A percentile compares a stretch with the other conserved stretches of the same genome.
Evolutionary conservation across 108 stramenopile species (phyloP).

Genomic region (Cyclotella cryptica): DNA sequence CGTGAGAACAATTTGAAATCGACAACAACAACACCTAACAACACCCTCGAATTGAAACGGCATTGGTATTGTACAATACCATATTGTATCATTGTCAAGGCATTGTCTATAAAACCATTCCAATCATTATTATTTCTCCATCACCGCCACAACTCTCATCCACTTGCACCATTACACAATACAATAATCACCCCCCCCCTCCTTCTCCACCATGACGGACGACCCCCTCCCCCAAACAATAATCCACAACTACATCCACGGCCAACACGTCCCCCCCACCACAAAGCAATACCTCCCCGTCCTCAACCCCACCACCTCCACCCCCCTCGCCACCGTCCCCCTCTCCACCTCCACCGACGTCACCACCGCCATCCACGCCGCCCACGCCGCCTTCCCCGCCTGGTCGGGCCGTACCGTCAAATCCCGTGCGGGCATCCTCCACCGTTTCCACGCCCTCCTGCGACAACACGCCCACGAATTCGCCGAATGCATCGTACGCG

Average conservation of each 20-base stretch:
- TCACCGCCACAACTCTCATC: too few species aligned
- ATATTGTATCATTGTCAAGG: too few species aligned
- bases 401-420: constrained; percentile 86
- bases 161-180: too few species aligned
- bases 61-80: too few species aligned
- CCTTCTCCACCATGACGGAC: too few species aligned
- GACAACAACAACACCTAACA: too few species aligned
- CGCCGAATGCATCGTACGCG: constrained; percentile 86
- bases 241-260: constrained; percentile 78
- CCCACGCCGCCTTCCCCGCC: constrained; percentile 75
- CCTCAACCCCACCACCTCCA: constrained; percentile 56
- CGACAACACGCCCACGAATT: constrained; percentile 81
- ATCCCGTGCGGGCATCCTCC: constrained; percentile 91
- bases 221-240: constrained; percentile 7
- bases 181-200: too few species aligned
- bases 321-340: constrained; percentile 67
- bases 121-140: too few species aligned
- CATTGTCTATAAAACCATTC: too few species aligned
- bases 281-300: constrained; percentile 66
- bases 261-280: constrained; percentile 59
- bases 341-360: constrained; percentile 78
- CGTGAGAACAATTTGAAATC: too few species aligned
- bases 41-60: too few species aligned
- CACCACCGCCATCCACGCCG: constrained; percentile 74
- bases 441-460: constrained; percentile 91